Evolutionary conservation across 148 eudicot species (phyloP).

Genomic region (Vaccinium macrocarpon): DNA sequence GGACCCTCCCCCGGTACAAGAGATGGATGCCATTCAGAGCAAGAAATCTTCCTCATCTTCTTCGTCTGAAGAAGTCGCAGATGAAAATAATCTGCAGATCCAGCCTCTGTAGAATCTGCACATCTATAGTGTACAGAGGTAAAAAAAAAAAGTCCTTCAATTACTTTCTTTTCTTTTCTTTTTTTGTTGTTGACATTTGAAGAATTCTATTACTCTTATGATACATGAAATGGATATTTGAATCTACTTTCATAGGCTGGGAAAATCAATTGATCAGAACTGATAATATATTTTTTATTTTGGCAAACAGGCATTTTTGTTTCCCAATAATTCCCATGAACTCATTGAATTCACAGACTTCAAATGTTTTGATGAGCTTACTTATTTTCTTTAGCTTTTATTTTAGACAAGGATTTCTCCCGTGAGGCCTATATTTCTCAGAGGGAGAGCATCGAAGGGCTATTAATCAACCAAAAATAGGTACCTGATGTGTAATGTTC

Average conservation of each 20-base stretch:
- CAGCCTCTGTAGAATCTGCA: constrained; percentile 28
- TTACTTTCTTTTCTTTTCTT: neutral
- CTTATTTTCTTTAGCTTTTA: neutral
- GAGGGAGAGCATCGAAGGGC: neutral
- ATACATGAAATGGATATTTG: neutral
- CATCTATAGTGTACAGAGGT: neutral
- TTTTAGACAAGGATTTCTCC: neutral
- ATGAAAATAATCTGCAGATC: constrained; percentile 30
- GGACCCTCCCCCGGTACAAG: constrained; percentile 60
- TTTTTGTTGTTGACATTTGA: neutral
- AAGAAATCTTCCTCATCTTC: constrained; percentile 26
- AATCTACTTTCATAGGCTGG: neutral
- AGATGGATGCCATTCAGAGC: constrained; percentile 41
- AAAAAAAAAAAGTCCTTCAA: neutral
- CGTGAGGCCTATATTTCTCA: neutral
- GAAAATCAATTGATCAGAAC: neutral
- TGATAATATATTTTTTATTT: neutral
- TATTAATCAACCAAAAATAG: neutral
- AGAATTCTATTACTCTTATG: neutral
- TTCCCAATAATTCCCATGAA: neutral
- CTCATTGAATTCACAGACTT: neutral
- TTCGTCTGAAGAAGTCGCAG: constrained; percentile 16
- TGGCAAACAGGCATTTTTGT: neutral
- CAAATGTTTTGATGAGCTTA: neutral
- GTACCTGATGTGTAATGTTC: neutral